Conservation (phyloP, 148 eudicot genomes). For the Cornus kousa region DNA sequence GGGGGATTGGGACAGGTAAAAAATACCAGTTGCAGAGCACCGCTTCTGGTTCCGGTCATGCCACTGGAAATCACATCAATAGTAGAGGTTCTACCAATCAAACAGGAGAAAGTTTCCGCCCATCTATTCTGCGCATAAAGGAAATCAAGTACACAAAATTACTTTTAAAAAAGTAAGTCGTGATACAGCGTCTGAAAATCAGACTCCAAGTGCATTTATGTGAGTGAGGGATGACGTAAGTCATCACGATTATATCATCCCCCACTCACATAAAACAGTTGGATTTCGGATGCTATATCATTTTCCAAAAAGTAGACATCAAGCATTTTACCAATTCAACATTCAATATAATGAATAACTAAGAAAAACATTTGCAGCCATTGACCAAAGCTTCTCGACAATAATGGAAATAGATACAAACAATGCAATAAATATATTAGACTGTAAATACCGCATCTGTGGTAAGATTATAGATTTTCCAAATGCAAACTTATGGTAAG, state of each 20-base stretch:
- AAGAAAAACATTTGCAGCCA: not conserved
- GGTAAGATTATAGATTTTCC: not conserved
- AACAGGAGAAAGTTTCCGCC: conserved; percentile 63
- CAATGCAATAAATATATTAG: conserved; percentile 34
- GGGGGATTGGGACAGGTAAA: not conserved
- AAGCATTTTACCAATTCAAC: not conserved
- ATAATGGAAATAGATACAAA: conserved; percentile 34
- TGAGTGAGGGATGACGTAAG: too few relatives aligned
- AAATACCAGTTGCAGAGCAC: conserved; percentile 74
- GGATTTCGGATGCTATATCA: too few relatives aligned
- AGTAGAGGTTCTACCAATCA: conserved; percentile 45
- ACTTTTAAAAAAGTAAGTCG: too few relatives aligned
- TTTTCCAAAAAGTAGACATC: not conserved
- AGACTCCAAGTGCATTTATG: too few relatives aligned
- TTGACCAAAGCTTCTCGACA: conserved; percentile 24
- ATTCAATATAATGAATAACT: not conserved
- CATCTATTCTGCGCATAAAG: conserved; percentile 47
- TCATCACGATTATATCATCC: too few relatives aligned
- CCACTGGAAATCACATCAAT: conserved; percentile 51
- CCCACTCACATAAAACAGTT: too few relatives aligned
- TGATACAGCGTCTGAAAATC: too few relatives aligned
- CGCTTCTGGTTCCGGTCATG: conserved; percentile 46
- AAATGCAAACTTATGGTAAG: not conserved
- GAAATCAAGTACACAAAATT: conserved; percentile 14
- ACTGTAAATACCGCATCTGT: conserved; percentile 22